Conservation (phyloP, 768 basidiomycete species). For the Sporobolomyces phaffii region DNA sequence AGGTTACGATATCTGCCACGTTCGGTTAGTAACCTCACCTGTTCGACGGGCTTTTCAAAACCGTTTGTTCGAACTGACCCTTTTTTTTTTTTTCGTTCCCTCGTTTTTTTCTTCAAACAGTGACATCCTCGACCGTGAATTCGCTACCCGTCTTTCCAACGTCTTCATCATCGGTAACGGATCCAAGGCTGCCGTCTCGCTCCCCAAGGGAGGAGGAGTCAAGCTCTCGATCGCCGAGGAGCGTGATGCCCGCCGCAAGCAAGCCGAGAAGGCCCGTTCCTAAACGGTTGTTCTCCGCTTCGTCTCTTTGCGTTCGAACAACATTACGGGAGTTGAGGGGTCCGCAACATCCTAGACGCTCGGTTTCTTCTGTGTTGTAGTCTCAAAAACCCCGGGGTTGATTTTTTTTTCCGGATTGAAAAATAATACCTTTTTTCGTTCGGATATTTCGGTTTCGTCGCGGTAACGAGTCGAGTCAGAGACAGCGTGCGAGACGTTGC, state of each 20-base stretch:
- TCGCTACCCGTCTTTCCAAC: constrained; percentile 94
- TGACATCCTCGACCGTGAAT: constrained; percentile 88
- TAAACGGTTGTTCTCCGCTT: constrained; percentile 27
- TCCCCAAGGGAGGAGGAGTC: constrained; percentile 40
- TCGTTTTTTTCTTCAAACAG: constrained; percentile 51
- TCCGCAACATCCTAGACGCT: too few relatives aligned
- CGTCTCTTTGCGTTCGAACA: too few relatives aligned
- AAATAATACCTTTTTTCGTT: background rate
- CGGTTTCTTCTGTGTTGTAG: too few relatives aligned
- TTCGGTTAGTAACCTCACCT: background rate
- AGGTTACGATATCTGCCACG: constrained; percentile 85
- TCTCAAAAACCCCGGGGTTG: background rate
- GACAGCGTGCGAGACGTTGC: too few relatives aligned
- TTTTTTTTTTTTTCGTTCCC: constrained; percentile 47
- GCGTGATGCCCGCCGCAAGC: constrained; percentile 83
- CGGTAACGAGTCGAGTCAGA: too few relatives aligned
- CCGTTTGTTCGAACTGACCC: background rate
- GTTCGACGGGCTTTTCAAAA: background rate
- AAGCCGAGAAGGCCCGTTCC: constrained; percentile 25
- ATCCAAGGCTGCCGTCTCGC: constrained; percentile 90
- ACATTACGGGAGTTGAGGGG: too few relatives aligned
- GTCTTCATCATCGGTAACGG: constrained; percentile 98
- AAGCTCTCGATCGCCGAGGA: constrained; percentile 48
- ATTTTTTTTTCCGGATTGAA: background rate
- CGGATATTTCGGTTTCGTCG: background rate